Conservation (phyloP, 2,329 filamentous ascomycete species). For the Monosporascus sp. region DNA sequence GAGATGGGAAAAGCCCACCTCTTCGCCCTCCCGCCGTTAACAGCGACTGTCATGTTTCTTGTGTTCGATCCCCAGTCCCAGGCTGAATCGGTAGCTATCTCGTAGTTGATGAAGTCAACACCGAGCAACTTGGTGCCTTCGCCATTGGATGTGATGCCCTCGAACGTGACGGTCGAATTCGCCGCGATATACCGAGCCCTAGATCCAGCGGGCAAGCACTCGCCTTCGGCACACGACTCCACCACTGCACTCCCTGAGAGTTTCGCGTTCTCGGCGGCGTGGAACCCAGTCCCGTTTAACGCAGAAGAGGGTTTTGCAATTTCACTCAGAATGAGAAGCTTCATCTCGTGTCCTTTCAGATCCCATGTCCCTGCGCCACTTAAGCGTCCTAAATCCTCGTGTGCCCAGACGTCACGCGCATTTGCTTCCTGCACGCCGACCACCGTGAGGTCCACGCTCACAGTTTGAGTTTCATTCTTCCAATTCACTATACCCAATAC, state of each 20-base stretch:
- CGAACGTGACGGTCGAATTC: conserved; percentile 32
- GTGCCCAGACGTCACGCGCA: conserved; percentile 36
- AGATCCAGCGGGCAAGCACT: conserved; percentile 37
- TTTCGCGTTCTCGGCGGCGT: conserved; percentile 25
- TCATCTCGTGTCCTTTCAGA: conserved; percentile 34
- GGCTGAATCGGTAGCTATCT: conserved; percentile 36
- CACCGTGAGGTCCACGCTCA: conserved; percentile 36
- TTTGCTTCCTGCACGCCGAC: conserved; percentile 35
- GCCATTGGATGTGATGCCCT: conserved; percentile 28
- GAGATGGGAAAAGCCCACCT: conserved; percentile 46
- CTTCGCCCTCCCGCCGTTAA: conserved; percentile 38
- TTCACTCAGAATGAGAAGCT: conserved; percentile 32
- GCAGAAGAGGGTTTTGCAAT: conserved; percentile 18
- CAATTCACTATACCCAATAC: conserved; percentile 47
- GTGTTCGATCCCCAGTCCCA: conserved; percentile 43
- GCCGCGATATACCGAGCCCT: conserved; percentile 36
- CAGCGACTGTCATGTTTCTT: conserved; percentile 42
- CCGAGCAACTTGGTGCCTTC: conserved; percentile 35
- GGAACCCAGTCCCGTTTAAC: conserved; percentile 3
- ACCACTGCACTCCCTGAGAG: conserved; percentile 30
- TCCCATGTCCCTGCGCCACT: conserved; percentile 27
- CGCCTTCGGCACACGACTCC: conserved; percentile 28
- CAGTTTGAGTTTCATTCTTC: conserved; percentile 36
- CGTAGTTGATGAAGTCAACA: conserved; percentile 49
- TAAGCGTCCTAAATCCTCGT: conserved; percentile 27